phyloP scores from a whole-genome alignment of 257 asterid species.

The Solanum stenotomum region DNA sequence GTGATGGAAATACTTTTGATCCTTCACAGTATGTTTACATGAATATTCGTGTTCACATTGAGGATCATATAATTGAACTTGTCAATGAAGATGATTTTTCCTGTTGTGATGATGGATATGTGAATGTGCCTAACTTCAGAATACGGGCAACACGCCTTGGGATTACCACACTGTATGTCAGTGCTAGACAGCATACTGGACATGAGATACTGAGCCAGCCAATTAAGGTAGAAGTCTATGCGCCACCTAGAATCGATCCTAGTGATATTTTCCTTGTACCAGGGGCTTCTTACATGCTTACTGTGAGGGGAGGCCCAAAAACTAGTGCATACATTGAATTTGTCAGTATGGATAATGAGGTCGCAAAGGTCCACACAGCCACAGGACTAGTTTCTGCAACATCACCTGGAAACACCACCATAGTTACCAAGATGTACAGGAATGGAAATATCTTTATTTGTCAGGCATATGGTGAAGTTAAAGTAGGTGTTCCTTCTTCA shows the following conservation, averaged over 20 bases:
- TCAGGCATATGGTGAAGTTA: constrained; percentile 54
- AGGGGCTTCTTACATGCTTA: constrained; percentile 70
- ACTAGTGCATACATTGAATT: constrained; percentile 49
- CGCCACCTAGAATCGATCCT: constrained; percentile 68
- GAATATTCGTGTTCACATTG: constrained; percentile 57
- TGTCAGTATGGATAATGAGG: constrained; percentile 46
- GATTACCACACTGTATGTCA: constrained; percentile 62
- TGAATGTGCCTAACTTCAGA: constrained; percentile 45
- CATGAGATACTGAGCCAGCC: constrained; percentile 53
- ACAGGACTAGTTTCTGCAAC: constrained; percentile 59
- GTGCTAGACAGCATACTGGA: constrained; percentile 62
- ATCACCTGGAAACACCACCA: constrained; percentile 63
- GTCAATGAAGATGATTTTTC: constrained; percentile 28
- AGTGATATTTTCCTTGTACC: constrained; percentile 71
- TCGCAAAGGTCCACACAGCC: constrained; percentile 41
- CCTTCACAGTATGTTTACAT: constrained; percentile 61
- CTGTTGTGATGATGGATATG: constrained; percentile 17
- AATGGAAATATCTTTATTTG: constrained; percentile 50
- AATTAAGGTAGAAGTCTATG: constrained; percentile 72
- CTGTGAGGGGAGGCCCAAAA: constrained; percentile 76
- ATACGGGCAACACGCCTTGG: constrained; percentile 55
- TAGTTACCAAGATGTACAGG: constrained; percentile 57
- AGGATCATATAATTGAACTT: constrained; percentile 49
- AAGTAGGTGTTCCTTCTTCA: constrained; percentile 73
- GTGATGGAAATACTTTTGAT: constrained; percentile 58